Conservation (phyloP, 768 basidiomycete genomes). For the Suillus alpinus region DNA sequence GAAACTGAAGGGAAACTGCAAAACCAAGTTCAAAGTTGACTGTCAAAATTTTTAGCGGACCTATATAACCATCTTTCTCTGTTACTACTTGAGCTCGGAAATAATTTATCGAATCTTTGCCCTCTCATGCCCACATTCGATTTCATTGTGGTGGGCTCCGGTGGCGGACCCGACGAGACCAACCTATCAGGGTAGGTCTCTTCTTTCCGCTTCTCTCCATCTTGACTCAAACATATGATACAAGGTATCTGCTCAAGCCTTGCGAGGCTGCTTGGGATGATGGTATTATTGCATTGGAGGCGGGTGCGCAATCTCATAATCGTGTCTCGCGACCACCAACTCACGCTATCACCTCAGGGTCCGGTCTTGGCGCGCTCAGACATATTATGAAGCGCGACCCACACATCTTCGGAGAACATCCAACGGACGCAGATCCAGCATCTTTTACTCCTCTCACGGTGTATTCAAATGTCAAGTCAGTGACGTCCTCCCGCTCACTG, state of each 20-base stretch:
- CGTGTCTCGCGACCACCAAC: not conserved
- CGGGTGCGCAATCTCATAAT: slow-evolving; percentile 48
- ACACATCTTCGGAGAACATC: slow-evolving; percentile 43
- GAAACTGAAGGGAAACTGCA: slow-evolving; percentile 4
- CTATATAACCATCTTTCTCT: slow-evolving; percentile 7
- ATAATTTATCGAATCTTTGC: not conserved
- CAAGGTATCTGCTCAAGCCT: slow-evolving; percentile 90
- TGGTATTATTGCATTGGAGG: slow-evolving; percentile 83
- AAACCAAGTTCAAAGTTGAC: slow-evolving; percentile 1
- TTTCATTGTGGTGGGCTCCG: slow-evolving; percentile 75
- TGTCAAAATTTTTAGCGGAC: slow-evolving; percentile 1
- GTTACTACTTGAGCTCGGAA: not conserved
- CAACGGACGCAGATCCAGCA: slow-evolving; percentile 11
- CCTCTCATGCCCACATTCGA: slow-evolving; percentile 54
- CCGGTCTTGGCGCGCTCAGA: slow-evolving; percentile 77
- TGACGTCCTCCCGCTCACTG: not conserved
- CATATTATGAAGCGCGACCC: slow-evolving; percentile 58
- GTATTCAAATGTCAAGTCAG: slow-evolving; percentile 35
- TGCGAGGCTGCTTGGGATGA: slow-evolving; percentile 65
- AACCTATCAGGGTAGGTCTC: slow-evolving; percentile 78
- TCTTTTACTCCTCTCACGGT: slow-evolving; percentile 21
- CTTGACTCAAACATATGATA: not conserved
- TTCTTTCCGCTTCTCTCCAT: slow-evolving; percentile 12
- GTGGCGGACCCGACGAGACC: slow-evolving; percentile 88
- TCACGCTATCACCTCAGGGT: slow-evolving; percentile 49